These are phyloP conservation scores for Trichoderma parareesei DNA, from an alignment of 495 filamentous ascomycete species.

Conservation along the genomic window DNA sequence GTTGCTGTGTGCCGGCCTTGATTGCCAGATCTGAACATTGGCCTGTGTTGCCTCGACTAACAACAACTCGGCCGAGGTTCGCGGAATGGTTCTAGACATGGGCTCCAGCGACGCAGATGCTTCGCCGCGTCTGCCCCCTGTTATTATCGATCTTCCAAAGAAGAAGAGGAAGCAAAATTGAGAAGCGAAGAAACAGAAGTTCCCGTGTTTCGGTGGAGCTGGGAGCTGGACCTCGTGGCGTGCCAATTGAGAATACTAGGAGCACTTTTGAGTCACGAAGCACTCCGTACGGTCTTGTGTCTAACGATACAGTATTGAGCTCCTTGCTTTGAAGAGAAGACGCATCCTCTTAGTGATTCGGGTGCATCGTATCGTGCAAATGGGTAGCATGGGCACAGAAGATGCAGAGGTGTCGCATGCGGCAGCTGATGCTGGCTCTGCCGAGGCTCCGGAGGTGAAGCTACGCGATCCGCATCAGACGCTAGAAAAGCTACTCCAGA, in stretches of 20 bases:
- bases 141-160: neutral
- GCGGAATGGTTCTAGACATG: neutral
- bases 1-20: neutral
- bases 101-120: neutral
- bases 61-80: neutral
- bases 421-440: neutral
- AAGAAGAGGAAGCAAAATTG: neutral
- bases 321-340: neutral
- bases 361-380: neutral
- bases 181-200: neutral
- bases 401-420: neutral
- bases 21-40: neutral
- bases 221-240: neutral
- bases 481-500: neutral
- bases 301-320: too few relatives aligned
- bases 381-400: neutral
- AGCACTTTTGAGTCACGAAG: too few relatives aligned
- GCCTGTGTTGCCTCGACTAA: neutral
- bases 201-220: constrained; percentile 6
- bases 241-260: neutral
- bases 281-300: too few relatives aligned
- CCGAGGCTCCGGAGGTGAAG: neutral
- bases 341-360: neutral
- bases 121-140: neutral
- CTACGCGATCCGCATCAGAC: too few relatives aligned